A percentile compares a stretch with the other conserved stretches of the same genome.
Conservation (phyloP, 768 basidiomycete species). For the Pholiota molesta region DNA sequence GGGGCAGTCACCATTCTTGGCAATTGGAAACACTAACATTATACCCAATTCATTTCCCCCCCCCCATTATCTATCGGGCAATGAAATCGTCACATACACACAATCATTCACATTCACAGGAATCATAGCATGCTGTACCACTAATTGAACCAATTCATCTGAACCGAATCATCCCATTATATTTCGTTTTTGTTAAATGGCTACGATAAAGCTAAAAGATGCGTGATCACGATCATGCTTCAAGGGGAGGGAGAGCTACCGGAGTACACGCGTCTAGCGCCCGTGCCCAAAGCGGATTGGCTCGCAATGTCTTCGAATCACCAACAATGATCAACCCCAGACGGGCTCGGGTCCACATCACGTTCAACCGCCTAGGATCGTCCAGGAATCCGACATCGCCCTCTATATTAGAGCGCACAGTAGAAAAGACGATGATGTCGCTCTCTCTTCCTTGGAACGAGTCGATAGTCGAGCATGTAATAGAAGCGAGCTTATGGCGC, state of each 20-base stretch:
- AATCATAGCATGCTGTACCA: neutral
- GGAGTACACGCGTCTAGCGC: constrained; percentile 46
- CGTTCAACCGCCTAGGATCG: constrained; percentile 61
- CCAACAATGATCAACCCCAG: constrained; percentile 65
- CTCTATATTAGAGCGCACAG: constrained; percentile 61
- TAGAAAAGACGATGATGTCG: constrained; percentile 67
- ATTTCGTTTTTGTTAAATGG: neutral
- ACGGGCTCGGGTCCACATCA: constrained; percentile 71
- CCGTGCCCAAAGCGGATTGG: constrained; percentile 52
- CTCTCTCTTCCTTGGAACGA: constrained; percentile 72
- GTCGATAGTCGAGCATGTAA: constrained; percentile 54
- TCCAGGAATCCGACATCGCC: constrained; percentile 69
- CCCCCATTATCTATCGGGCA: neutral
- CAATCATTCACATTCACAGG: neutral
- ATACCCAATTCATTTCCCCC: too few relatives aligned
- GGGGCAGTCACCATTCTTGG: neutral
- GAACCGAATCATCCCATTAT: too few relatives aligned
- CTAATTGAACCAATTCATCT: neutral
- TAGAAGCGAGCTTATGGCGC: constrained; percentile 38
- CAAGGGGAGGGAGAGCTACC: constrained; percentile 18
- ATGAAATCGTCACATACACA: neutral
- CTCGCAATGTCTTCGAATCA: constrained; percentile 50
- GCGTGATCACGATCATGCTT: neutral
- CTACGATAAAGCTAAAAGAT: too few relatives aligned
- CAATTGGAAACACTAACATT: too few relatives aligned